Conservation (phyloP, 2,329 filamentous ascomycete species). For the Aphanoascus verrucosus region DNA sequence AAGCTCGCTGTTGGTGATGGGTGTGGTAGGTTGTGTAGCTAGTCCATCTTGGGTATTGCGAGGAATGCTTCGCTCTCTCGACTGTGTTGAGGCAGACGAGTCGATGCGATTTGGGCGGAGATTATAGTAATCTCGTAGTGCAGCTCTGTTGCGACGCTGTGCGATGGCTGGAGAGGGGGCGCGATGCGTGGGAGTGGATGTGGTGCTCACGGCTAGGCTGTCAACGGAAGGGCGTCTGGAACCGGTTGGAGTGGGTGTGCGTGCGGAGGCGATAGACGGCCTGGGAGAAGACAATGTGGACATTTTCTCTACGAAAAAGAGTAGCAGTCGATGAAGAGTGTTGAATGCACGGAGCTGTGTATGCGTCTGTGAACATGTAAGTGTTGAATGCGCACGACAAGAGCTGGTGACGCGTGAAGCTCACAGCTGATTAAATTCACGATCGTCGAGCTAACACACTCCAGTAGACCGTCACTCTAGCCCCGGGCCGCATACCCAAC, state of each 20-base stretch:
- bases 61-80: conserved; percentile 28
- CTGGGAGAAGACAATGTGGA: conserved; percentile 50
- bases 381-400: no score
- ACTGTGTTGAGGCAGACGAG: conserved; percentile 19
- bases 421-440: no score
- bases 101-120: conserved; percentile 46
- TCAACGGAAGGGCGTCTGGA: conserved; percentile 68
- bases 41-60: conserved; percentile 27
- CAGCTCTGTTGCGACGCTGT: conserved; percentile 62
- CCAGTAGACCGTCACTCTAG: no score
- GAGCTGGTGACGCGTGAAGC: no score
- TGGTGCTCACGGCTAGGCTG: conserved; percentile 30
- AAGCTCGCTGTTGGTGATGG: conserved; percentile 47
- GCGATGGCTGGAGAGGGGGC: conserved; percentile 26
- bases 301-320: conserved; percentile 30
- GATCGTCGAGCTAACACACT: no score
- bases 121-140: conserved; percentile 90
- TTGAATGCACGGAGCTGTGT: no score
- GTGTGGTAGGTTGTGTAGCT: conserved; percentile 30
- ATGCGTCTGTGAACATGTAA: no score
- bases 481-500: no score
- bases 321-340: no score
- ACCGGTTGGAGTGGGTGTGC: conserved; percentile 52
- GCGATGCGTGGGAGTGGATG: no score
- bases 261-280: no score